phyloP scores from a whole-genome alignment of 805 yeast genomes.

The Brettanomyces bruxellensis region DNA sequence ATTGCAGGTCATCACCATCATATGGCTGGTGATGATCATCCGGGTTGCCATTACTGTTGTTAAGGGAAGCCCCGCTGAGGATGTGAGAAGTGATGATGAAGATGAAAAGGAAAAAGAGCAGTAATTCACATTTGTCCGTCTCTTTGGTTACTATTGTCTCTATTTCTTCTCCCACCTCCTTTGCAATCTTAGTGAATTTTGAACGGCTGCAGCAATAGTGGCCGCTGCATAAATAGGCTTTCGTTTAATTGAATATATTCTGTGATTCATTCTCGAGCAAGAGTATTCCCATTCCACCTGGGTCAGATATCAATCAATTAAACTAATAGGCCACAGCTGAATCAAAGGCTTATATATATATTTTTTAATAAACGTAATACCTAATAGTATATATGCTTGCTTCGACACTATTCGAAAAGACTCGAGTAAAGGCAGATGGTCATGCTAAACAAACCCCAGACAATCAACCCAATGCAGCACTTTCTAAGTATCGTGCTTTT shows the following conservation, averaged over 20 bases:
- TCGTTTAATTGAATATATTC: no score
- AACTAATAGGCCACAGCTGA: no score
- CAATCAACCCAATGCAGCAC: conserved; percentile 30
- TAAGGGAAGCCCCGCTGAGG: conserved; percentile 73
- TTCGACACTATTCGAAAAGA: conserved; percentile 19
- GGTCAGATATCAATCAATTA: no score
- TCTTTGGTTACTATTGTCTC: background rate
- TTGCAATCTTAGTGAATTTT: background rate
- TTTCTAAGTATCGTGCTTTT: conserved; percentile 10
- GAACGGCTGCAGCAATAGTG: no score
- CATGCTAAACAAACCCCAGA: conserved; percentile 52
- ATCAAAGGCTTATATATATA: no score
- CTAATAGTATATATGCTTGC: no score
- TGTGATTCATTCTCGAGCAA: no score
- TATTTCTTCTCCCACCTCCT: background rate
- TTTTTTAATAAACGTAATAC: no score
- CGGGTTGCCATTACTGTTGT: conserved; percentile 65
- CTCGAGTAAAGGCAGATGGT: conserved; percentile 43
- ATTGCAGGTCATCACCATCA: conserved; percentile 52
- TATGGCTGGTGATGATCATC: conserved; percentile 71
- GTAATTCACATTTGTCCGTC: no score
- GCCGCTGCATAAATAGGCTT: no score
- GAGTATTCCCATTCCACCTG: no score
- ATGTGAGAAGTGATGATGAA: conserved; percentile 60
- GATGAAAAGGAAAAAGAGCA: background rate